Evolutionary conservation across 2,329 filamentous ascomycete genomes (phyloP).

Genomic region (Penicillium griseofulvum): DNA sequence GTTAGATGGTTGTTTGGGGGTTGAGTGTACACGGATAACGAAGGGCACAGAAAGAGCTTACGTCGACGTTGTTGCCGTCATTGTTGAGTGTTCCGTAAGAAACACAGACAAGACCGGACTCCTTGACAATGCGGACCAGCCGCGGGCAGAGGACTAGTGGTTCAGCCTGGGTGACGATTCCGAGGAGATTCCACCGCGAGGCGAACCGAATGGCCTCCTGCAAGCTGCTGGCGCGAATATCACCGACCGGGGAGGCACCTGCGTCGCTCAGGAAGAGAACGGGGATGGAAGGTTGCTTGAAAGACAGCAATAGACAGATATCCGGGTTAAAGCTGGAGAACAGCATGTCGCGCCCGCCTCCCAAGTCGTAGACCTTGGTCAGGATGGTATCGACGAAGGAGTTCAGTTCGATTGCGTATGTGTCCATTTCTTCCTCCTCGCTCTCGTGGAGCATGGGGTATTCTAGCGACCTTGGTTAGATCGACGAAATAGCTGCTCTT

Average conservation of each 20-base stretch:
- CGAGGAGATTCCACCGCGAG: conserved; percentile 88
- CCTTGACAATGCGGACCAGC: conserved; percentile 88
- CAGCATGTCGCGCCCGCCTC: conserved; percentile 81
- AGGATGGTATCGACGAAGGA: conserved; percentile 94
- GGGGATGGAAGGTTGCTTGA: conserved; percentile 96
- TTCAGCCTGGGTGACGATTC: conserved; percentile 84
- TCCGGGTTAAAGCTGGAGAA: conserved; percentile 98
- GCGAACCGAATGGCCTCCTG: conserved; percentile 96
- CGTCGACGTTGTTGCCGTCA: conserved; percentile 78
- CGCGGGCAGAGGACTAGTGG: conserved; percentile 86
- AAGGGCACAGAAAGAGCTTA: conserved; percentile 46
- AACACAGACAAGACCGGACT: conserved; percentile 88
- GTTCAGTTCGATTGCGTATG: conserved; percentile 92
- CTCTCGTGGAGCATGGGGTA: conserved; percentile 97
- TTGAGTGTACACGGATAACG: background rate
- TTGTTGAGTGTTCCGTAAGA: conserved; percentile 94
- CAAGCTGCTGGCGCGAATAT: conserved; percentile 83
- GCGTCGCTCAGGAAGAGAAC: conserved; percentile 93
- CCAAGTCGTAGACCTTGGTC: conserved; percentile 82
- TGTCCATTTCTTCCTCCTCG: conserved; percentile 94
- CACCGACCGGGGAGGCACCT: conserved; percentile 74
- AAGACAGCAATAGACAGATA: conserved; percentile 87
- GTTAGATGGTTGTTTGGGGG: background rate
- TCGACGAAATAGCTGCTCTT: conserved; percentile 28
- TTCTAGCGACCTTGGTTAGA: conserved; percentile 48